Base-by-base conservation (phyloP, 2,329 filamentous ascomycete genomes). In the Ceratocystiopsis brevicomis region DNA sequence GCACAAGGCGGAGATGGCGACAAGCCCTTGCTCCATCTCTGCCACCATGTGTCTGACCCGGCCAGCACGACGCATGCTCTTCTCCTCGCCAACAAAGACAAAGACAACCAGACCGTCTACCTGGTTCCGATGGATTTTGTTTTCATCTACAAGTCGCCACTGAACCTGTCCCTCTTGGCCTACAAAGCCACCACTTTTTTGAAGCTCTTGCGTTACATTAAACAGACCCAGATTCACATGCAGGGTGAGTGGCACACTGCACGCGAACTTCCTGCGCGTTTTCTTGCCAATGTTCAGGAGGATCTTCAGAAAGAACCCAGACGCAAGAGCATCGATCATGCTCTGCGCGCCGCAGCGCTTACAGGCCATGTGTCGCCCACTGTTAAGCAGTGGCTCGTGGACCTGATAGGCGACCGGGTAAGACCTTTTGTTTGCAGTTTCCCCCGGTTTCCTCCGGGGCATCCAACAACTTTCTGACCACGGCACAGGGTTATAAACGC, bases 101-200 rank as follows among this genome's bases (percentile, higher is more conserved):
- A 57, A 1, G 58, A 64, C 6, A 57, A 64, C 25, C 57, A 63
- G 6, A 52, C 64, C 2, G 54, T 79, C 11, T 69, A 74, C 46
- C 61, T 88, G n/a, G 64, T 87, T 0, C 81, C 81, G 1, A 73
- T 93, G 56, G 83, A 92, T 51, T 65, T 94, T n/a, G 75, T 78
- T 0, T 92, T 94, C 54, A 74, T 93, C 40, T 76, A 78, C 3
- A 78, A 78, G 14, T 79, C 78, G 3, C 82, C 82, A 3, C 74
- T 86, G 44, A 83, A 92, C 53, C 64, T 96, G 2, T 83, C 87
- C 25, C 68, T 94, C 5, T 67, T 96, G 13, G 81, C 87, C 1
- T 85, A 81, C 15, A 93, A 92, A 53, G 80, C 85, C 5, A 92
- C 87, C 0, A 82, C 84, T 38, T 61, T 96, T 15, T 84, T 94